Evolutionary conservation across 169 alveolate species (phyloP).

Genomic region (Plasmodium ovale): DNA sequence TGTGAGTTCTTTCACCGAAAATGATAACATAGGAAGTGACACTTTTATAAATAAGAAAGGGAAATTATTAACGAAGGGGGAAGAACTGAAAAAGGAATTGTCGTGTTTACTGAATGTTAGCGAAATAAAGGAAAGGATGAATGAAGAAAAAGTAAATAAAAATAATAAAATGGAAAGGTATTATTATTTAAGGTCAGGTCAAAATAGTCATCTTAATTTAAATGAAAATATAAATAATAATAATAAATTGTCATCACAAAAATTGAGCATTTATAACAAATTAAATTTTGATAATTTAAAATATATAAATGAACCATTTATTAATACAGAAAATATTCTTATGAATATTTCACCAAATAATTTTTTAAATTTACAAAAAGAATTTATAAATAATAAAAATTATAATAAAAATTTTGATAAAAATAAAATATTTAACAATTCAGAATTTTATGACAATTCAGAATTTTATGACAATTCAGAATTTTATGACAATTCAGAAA

Average conservation of each 20-base stretch:
- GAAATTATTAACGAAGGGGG: constrained; percentile 5
- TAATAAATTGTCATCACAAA: constrained; percentile 4
- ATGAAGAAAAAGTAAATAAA: not conserved
- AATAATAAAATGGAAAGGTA: constrained; percentile 17
- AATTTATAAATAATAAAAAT: constrained; percentile 2
- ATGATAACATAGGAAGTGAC: not conserved
- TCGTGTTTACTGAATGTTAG: constrained; percentile 6
- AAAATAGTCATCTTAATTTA: not conserved
- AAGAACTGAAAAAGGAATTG: constrained; percentile 1
- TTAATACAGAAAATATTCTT: not conserved
- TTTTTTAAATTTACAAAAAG: constrained; percentile 4
- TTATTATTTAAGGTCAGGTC: not conserved
- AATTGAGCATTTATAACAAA: not conserved
- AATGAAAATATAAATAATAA: constrained; percentile 10
- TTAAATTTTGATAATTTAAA: constrained; percentile 10
- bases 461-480: no score
- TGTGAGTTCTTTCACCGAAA: no score
- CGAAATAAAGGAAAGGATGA: not conserved
- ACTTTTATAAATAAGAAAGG: constrained; percentile 3
- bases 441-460: no score
- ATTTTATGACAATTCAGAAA: no score
- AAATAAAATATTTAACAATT: no score
- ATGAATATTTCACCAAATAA: not conserved
- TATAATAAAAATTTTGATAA: not conserved
- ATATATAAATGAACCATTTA: not conserved